Evolutionary conservation across 1,139 yeast genomes (phyloP).

Genomic region (Pneumocystis oryctolagi): DNA sequence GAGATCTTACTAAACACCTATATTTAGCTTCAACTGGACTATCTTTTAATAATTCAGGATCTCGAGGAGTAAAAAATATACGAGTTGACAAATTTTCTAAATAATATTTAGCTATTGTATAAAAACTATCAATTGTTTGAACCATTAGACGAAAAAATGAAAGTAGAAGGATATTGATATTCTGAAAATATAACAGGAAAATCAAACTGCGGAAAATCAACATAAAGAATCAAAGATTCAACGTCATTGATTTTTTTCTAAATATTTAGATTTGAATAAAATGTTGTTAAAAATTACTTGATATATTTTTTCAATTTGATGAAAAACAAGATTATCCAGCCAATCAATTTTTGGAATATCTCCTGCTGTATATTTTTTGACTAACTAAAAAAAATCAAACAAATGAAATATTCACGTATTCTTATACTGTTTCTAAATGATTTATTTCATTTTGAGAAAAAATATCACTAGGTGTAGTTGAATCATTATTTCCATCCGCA

Average conservation of each 20-base stretch:
- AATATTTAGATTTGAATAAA: not conserved
- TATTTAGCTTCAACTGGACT: conserved; percentile 85
- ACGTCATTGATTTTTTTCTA: conserved; percentile 8
- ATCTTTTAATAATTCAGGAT: conserved; percentile 47
- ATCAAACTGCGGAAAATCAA: conserved; percentile 67
- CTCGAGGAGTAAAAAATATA: conserved; percentile 38
- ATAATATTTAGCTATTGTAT: conserved; percentile 15
- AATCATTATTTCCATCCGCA: conserved; percentile 24
- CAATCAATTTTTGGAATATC: conserved; percentile 50
- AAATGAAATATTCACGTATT: not conserved
- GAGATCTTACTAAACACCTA: conserved; percentile 68
- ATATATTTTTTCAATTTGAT: conserved; percentile 38
- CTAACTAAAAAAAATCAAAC: conserved; percentile 20
- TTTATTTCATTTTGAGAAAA: conserved; percentile 24
- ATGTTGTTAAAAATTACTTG: conserved; percentile 16
- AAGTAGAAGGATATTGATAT: conserved; percentile 27
- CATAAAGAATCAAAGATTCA: conserved; percentile 34
- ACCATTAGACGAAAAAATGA: conserved; percentile 4
- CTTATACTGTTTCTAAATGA: conserved; percentile 30
- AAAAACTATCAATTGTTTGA: not conserved
- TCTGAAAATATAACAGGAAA: conserved; percentile 73
- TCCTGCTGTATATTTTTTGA: conserved; percentile 55
- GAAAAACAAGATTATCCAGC: conserved; percentile 57
- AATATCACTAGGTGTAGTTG: conserved; percentile 21
- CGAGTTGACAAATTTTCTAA: conserved; percentile 22